Conservation (phyloP, 176 grass and related monocot species). For the Bothriochloa decipiens region DNA sequence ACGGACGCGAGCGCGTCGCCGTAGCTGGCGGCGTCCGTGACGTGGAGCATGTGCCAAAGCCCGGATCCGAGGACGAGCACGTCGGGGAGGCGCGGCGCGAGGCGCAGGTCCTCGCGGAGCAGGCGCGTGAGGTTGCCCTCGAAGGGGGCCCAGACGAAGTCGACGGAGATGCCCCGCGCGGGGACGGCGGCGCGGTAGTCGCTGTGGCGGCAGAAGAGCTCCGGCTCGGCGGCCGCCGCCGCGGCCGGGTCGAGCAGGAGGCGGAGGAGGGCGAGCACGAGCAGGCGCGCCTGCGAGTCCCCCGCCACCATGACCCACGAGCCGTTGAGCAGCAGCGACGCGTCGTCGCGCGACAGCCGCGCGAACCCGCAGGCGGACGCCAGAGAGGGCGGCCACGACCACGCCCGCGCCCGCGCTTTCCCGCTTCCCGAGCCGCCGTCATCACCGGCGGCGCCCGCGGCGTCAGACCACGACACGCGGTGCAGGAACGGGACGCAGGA, state of each 20-base stretch:
- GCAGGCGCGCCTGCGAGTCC: slow-evolving; percentile 89
- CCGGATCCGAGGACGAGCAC: slow-evolving; percentile 88
- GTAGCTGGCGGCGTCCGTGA: slow-evolving; percentile 55
- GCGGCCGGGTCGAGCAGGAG: slow-evolving; percentile 70
- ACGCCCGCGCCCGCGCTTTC: slow-evolving; percentile 34
- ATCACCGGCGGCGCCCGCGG: background rate
- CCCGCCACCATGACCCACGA: slow-evolving; percentile 92
- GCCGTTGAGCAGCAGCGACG: slow-evolving; percentile 79
- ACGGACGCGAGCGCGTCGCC: slow-evolving; percentile 54
- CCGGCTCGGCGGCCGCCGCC: slow-evolving; percentile 67
- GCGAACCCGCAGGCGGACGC: slow-evolving; percentile 70
- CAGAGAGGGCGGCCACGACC: slow-evolving; percentile 70
- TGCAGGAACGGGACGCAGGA: slow-evolving; percentile 70
- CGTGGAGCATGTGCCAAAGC: slow-evolving; percentile 96
- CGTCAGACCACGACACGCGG: slow-evolving; percentile 62
- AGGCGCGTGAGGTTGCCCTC: slow-evolving; percentile 76
- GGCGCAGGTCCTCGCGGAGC: slow-evolving; percentile 64
- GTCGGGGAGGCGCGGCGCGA: slow-evolving; percentile 56
- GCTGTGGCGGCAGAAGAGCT: slow-evolving; percentile 86
- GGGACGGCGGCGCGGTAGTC: slow-evolving; percentile 66
- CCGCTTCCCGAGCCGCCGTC: background rate
- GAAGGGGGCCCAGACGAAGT: slow-evolving; percentile 95
- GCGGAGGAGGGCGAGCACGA: slow-evolving; percentile 79
- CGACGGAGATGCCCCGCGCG: slow-evolving; percentile 63
- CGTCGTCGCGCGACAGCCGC: slow-evolving; percentile 62